Evolutionary conservation across 192 early-diverging fungal species (phyloP).

Genomic region (Pecoramyces ruminantium): DNA sequence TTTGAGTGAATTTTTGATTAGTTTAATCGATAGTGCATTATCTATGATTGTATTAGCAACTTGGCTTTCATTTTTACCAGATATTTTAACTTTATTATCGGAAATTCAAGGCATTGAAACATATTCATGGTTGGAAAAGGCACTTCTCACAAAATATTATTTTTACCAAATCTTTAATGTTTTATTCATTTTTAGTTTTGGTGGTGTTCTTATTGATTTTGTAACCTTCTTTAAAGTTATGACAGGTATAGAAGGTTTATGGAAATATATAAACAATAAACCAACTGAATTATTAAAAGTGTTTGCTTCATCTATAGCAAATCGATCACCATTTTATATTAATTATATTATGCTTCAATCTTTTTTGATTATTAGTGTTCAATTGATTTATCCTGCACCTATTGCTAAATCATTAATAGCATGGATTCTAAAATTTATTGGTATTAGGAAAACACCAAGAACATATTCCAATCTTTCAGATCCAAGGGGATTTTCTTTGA

Average conservation of each 20-base stretch:
- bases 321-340: constrained; percentile 59
- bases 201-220: constrained; percentile 44
- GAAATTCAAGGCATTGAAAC: neutral
- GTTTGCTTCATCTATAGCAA: neutral
- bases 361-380: constrained; percentile 48
- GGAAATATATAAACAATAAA: constrained; percentile 26
- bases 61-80: constrained; percentile 54
- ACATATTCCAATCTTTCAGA: constrained; percentile 55
- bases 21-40: constrained; percentile 36
- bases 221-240: constrained; percentile 16
- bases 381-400: constrained; percentile 47
- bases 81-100: constrained; percentile 24
- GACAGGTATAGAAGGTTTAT: constrained; percentile 3
- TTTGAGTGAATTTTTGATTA: constrained; percentile 29
- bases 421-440: constrained; percentile 25
- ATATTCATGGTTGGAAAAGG: neutral
- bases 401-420: constrained; percentile 19
- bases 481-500: constrained; percentile 33
- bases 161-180: constrained; percentile 63
- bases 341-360: constrained; percentile 55
- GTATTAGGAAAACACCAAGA: constrained; percentile 51
- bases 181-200: constrained; percentile 52
- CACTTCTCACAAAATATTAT: constrained; percentile 34
- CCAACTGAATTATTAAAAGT: neutral
- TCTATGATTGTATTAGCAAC: constrained; percentile 49